Conservation (phyloP, 139 green algal species). For the Haematococcus lacustris region DNA sequence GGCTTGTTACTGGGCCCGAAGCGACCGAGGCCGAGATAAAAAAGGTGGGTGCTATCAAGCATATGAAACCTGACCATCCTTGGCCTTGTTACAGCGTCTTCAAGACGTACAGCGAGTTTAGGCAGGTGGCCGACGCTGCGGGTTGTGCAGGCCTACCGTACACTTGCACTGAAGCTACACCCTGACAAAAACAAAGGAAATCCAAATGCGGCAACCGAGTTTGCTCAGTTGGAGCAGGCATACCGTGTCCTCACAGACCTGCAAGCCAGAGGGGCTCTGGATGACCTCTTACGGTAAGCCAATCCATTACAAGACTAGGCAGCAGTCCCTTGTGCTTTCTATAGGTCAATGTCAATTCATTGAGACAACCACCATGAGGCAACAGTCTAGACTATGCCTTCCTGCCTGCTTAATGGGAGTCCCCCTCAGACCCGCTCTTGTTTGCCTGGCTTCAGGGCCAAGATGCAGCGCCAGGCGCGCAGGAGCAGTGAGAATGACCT, state of each 20-base stretch:
- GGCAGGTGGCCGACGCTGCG: background rate
- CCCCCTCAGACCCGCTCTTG: background rate
- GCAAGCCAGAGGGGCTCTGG: conserved; percentile 54
- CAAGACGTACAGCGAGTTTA: background rate
- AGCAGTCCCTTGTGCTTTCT: background rate
- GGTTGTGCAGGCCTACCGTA: conserved; percentile 56
- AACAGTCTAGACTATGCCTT: background rate
- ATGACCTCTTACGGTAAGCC: conserved; percentile 40
- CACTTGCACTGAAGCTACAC: conserved; percentile 68
- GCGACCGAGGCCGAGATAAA: conserved; percentile 56
- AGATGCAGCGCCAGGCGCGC: conserved; percentile 28
- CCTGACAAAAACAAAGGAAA: conserved; percentile 73
- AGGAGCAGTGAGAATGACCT: conserved; percentile 52
- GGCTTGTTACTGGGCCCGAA: conserved; percentile 35
- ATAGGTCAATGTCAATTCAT: background rate
- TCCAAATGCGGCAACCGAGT: conserved; percentile 65
- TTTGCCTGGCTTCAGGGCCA: conserved; percentile 33
- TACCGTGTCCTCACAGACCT: conserved; percentile 75
- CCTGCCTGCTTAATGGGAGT: background rate
- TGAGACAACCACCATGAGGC: background rate
- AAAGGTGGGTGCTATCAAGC: conserved; percentile 27
- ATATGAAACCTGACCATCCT: background rate
- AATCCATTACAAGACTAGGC: background rate
- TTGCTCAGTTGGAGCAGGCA: conserved; percentile 70
- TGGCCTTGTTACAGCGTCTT: background rate